phyloP scores from a whole-genome alignment of 257 asterid genomes.

The Nicotiana tabacum region DNA sequence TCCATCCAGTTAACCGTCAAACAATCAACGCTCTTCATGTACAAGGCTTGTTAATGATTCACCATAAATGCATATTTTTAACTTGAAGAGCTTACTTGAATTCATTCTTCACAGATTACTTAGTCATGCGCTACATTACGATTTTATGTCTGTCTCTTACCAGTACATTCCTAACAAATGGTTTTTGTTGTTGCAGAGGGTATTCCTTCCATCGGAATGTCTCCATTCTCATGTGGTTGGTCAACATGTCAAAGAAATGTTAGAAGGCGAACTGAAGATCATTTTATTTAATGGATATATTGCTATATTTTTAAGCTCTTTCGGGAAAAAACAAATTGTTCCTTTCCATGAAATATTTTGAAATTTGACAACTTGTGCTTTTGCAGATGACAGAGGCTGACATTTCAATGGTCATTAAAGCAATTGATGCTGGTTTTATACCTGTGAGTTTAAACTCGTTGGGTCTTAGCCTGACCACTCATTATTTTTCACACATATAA shows the following conservation, averaged over 20 bases:
- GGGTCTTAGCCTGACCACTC: neutral
- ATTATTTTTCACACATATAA: neutral
- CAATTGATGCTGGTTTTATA: conserved; percentile 69
- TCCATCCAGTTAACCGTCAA: neutral
- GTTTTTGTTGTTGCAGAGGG: conserved; percentile 61
- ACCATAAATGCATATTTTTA: neutral
- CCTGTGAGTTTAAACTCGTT: conserved; percentile 59
- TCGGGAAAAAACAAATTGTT: neutral
- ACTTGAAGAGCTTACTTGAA: neutral
- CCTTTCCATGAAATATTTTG: neutral
- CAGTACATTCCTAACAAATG: neutral
- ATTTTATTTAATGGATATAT: conserved; percentile 3
- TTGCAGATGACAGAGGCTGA: conserved; percentile 70
- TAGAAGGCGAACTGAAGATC: conserved; percentile 33
- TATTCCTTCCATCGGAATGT: conserved; percentile 90
- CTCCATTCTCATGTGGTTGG: conserved; percentile 98
- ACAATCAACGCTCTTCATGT: neutral
- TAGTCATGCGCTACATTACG: neutral
- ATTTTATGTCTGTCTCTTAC: conserved; percentile 2
- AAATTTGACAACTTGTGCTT: conserved; percentile 12
- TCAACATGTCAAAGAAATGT: conserved; percentile 80
- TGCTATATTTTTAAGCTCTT: neutral
- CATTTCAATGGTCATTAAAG: conserved; percentile 46
- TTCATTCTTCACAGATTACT: neutral
- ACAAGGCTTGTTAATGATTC: neutral